Evolutionary conservation across 352 stramenopile species (phyloP), one percentile per base, ranked within the genome.

Genomic region (Phytophthora pistaciae): DNA sequence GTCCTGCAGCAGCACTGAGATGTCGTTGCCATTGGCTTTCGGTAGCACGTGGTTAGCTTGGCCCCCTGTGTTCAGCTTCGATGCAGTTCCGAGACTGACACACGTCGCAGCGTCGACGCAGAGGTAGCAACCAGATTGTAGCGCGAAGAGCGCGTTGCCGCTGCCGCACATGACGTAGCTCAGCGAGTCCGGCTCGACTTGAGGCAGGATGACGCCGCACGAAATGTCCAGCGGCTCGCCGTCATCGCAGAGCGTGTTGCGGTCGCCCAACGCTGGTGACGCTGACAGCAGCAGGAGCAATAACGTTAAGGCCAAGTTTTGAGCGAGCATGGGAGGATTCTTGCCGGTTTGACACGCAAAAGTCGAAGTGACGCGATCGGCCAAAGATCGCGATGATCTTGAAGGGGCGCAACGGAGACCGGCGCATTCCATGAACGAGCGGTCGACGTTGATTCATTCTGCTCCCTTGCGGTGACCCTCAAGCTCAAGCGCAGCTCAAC

Each of bases 71-170:
- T 59, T 25, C 21, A 67, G 6, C 3, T 25, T n/a, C 1, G 49
- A 11, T 0, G 44, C 23, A 1, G 59, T 40, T 1, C 42, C 64
- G n/a, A 73, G 42, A 38, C 38, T 25, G 3, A 52, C 3, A 66
- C 82, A 91, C 10, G 75, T 82, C 0, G 18, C 20, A 0, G 48
- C 29, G 31, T 88, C 66, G 16, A 93, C 82, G 48, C 83, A 91
- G 3, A 65, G 48, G 48, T 76, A 87, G 70, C 85, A 93, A n/a
- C 86, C 83, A 16, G 54, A 11, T 18, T 76, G 79, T 1, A 87
- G 33, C 16, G 86, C 84, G 38, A 88, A 66, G 27, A 92, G 54
- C 38, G 75, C 54, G 13, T 62, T 44, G 0, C 21, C 42, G 0
- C 23, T 20, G 1, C 56, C 64, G 50, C 81, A 88, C 5, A 33